Evolutionary conservation across 2,329 filamentous ascomycete species (phyloP), one percentile per base, ranked within the genome.

Genomic region (Stachybotrys echinatus): DNA sequence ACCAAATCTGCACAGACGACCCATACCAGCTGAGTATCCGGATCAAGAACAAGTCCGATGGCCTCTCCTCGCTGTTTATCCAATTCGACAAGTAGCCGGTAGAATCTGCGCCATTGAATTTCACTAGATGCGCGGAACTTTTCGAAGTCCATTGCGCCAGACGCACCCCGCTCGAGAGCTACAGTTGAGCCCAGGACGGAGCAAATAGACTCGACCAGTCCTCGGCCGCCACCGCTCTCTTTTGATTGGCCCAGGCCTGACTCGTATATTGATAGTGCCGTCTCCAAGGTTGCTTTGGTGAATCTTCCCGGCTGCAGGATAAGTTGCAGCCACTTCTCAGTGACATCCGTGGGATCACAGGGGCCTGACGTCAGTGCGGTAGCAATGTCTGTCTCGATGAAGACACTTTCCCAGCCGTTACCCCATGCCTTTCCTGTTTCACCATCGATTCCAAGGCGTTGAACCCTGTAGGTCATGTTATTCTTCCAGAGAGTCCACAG

Each of bases 91-190:
- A 95, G 78, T 18, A 97, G 77, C 27, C 91, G 84, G 72, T 91
- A 96, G 67, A 95, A 95, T 47, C 88, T 83, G 54, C 88, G 84
- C 94, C 94, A 99, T 65, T 96, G 91, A 12, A 81, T 78, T 62
- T 94, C 87, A 48, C 87, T 84, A 27, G 89, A 84, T 31, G 76
- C 73, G 50, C 87, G 80, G 64, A 92, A 94, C 50, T 85, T 79
- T 21, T 87, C 83, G 58, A 89, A 89, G 60, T 95, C 87, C 68
- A 89, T 82, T 23, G 79, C 79, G 14, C 83, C 83, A 14, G 82
- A 77, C 10, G 81, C 72, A 23, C 73, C 75, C 48, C 82, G 83
- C 42, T 81, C 78, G 34, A 92, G 71, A 1, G 80, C 76, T 14
- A 88, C 83, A 12, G 87, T 87, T 6, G 83, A 80, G 17, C 84